Percentiles rank a stretch among this genome's conserved stretches.
These are phyloP conservation scores for Aspergillus mulundensis DNA, from an alignment of 495 filamentous ascomycete species.

Conservation along the genomic window DNA sequence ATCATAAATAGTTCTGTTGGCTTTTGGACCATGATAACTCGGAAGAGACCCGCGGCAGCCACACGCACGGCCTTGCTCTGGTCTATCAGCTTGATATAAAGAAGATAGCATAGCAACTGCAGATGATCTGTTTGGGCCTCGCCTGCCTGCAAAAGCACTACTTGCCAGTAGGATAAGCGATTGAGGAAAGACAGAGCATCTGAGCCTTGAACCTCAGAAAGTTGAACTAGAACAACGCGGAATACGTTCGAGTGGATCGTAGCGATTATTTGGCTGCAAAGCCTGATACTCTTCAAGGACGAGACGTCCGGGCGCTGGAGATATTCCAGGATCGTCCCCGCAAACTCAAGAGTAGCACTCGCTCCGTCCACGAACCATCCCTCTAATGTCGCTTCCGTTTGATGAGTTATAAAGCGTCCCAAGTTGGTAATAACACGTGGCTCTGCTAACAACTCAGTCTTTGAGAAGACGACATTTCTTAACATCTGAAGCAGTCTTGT, in stretches of 20 bases:
- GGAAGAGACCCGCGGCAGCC: conserved; percentile 78
- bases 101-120: conserved; percentile 79
- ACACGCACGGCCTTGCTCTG: conserved; percentile 59
- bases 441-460: conserved; percentile 70
- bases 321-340: conserved; percentile 80
- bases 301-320: conserved; percentile 81
- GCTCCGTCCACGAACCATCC: conserved; percentile 92
- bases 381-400: conserved; percentile 87
- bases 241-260: conserved; percentile 73
- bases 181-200: conserved; percentile 67
- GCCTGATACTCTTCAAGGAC: conserved; percentile 73
- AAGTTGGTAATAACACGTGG: conserved; percentile 83
- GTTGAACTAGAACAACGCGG: conserved; percentile 67
- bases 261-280: conserved; percentile 75
- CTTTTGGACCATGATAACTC: conserved; percentile 89
- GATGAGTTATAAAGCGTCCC: conserved; percentile 69
- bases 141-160: conserved; percentile 73
- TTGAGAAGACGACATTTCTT: conserved; percentile 61
- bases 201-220: conserved; percentile 75
- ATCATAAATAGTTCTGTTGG: conserved; percentile 73
- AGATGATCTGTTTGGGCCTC: conserved; percentile 72
- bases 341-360: conserved; percentile 70
- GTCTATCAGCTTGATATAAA: conserved; percentile 79
- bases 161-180: conserved; percentile 92
- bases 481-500: conserved; percentile 69